These are phyloP conservation scores for Penicillium sp. DNA, from an alignment of 2,329 filamentous ascomycete genomes.

Conservation along the genomic window DNA sequence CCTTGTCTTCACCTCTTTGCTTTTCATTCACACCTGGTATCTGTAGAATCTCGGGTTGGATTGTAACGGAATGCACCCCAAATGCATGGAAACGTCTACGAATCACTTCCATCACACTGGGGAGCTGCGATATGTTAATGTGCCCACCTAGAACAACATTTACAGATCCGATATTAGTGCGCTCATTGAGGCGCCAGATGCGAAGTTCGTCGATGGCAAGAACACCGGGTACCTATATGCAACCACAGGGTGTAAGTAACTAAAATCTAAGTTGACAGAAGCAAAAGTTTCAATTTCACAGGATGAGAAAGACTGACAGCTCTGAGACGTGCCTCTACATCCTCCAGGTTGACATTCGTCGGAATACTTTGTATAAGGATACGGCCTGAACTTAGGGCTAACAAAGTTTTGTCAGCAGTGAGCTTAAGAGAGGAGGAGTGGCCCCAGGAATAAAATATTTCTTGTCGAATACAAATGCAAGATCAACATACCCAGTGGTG, in stretches of 20 bases:
- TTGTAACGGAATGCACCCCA: slow-evolving; percentile 66
- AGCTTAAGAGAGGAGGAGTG: background rate
- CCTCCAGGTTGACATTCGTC: slow-evolving; percentile 53
- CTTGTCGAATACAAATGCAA: background rate
- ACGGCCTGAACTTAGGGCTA: slow-evolving; percentile 43
- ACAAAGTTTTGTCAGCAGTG: background rate
- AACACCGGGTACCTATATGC: slow-evolving; percentile 58
- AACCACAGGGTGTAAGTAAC: slow-evolving; percentile 13
- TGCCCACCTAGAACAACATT: slow-evolving; percentile 59
- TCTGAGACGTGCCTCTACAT: slow-evolving; percentile 67
- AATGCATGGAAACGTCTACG: slow-evolving; percentile 69
- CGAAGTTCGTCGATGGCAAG: slow-evolving; percentile 68
- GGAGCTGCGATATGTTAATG: slow-evolving; percentile 53
- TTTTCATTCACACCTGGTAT: slow-evolving; percentile 5
- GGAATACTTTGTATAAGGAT: slow-evolving; percentile 68
- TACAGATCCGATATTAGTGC: slow-evolving; percentile 65
- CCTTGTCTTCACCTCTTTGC: background rate
- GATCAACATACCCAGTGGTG: slow-evolving; percentile 49
- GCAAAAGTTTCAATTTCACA: no score
- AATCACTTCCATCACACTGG: slow-evolving; percentile 58
- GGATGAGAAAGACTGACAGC: slow-evolving; percentile 41
- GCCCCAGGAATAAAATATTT: background rate
- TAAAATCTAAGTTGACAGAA: no score
- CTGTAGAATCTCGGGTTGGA: slow-evolving; percentile 60
- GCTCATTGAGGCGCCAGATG: slow-evolving; percentile 69